phyloP scores from a whole-genome alignment of 1,284 basidiomycete species.

The Pascua sp. region DNA sequence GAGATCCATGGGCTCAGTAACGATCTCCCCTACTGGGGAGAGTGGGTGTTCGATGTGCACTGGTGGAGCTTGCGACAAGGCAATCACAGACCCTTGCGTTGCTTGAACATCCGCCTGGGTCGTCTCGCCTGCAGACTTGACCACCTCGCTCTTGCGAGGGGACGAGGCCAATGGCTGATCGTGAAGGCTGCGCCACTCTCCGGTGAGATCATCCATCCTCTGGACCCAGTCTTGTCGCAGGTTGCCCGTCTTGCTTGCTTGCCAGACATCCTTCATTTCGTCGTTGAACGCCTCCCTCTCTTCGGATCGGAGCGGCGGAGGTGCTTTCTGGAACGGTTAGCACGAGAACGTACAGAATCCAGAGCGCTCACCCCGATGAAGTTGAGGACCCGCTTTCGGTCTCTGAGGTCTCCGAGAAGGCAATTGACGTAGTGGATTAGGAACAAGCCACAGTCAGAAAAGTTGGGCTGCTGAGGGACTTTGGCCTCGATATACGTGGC shows the following conservation, averaged over 20 bases:
- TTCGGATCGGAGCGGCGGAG: slow-evolving; percentile 10
- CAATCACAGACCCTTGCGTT: slow-evolving; percentile 1
- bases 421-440: slow-evolving; percentile 48
- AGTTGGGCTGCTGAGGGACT: slow-evolving; percentile 53
- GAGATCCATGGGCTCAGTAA: too few relatives aligned
- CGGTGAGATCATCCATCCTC: slow-evolving; percentile 19
- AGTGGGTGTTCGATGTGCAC: background rate
- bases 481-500: slow-evolving; percentile 31
- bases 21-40: too few relatives aligned
- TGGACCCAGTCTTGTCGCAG: slow-evolving; percentile 19
- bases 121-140: too few relatives aligned
- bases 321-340: slow-evolving; percentile 17
- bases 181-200: background rate
- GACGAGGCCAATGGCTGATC: background rate
- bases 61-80: background rate
- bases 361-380: slow-evolving; percentile 39
- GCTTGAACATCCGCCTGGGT: too few relatives aligned
- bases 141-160: too few relatives aligned
- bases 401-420: slow-evolving; percentile 35
- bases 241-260: slow-evolving; percentile 7
- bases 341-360: background rate
- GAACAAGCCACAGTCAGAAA: slow-evolving; percentile 54
- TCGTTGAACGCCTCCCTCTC: slow-evolving; percentile 11
- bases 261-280: slow-evolving; percentile 16
- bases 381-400: slow-evolving; percentile 19